phyloP scores from a whole-genome alignment of 371 early-diverging fungal species.

The Rhizopus arrhizus region DNA sequence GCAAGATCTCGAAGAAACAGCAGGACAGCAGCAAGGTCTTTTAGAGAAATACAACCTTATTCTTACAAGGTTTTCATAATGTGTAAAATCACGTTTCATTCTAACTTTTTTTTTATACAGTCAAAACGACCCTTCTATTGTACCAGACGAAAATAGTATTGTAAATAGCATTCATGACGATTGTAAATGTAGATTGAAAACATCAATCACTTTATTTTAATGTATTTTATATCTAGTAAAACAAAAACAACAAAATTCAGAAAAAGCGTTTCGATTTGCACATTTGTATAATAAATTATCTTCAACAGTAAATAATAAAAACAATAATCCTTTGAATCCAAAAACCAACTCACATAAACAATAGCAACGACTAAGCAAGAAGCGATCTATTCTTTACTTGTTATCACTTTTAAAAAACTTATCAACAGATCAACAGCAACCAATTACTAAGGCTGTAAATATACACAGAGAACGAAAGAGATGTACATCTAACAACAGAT shows the following conservation, averaged over 20 bases:
- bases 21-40: background rate
- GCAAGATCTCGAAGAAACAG: background rate
- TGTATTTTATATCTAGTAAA: slow-evolving; percentile 37
- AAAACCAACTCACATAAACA: background rate
- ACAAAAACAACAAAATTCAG: slow-evolving; percentile 47
- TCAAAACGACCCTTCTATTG: slow-evolving; percentile 49
- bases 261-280: slow-evolving; percentile 66
- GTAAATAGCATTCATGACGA: slow-evolving; percentile 71
- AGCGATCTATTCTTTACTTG: slow-evolving; percentile 78
- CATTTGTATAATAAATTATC: slow-evolving; percentile 66
- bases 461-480: too few relatives aligned
- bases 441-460: background rate
- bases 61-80: slow-evolving; percentile 4
- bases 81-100: background rate
- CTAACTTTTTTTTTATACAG: slow-evolving; percentile 10
- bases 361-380: slow-evolving; percentile 54
- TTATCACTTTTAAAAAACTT: slow-evolving; percentile 58
- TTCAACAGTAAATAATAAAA: slow-evolving; percentile 45
- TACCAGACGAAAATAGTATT: slow-evolving; percentile 63
- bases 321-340: background rate
- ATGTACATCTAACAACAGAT: too few relatives aligned
- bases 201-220: too few relatives aligned
- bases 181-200: slow-evolving; percentile 33
- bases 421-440: background rate
- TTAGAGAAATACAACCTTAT: slow-evolving; percentile 5